Evolutionary conservation across 352 stramenopile genomes (phyloP), one percentile per base, ranked within the genome.

Genomic region (Elongisporangium prolatum): DNA sequence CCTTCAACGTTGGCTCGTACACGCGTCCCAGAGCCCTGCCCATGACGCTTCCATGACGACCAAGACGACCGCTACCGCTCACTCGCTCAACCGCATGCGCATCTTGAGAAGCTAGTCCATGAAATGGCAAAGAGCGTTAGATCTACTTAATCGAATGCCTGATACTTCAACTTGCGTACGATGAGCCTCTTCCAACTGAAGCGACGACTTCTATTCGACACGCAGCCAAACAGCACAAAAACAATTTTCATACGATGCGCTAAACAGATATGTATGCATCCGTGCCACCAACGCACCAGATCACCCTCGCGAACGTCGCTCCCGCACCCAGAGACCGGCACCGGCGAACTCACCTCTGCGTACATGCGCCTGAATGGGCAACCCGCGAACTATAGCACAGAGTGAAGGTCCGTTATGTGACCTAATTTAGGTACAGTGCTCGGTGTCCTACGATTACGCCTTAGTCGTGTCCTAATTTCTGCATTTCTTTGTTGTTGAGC

Each of bases 1-100:
- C 75, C 53, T 77, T 69, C 0, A 84, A 55, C 37, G 73, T 81
- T 20, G 77, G 77, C 17, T 73, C 64, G 60, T 88, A 88, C 48
- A 74, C 64, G 14, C 63, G 67, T 5, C 61, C 73, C 9, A 80
- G 51, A 0, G 74, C 80, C 9, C 14, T 40, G 7, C 63, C 60
- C 9, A 54, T 28, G 28, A 58, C 56, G 20, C 71, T 67, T 37
- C 44, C 63, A 3, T 63, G 60, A 5, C 51, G 52, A 5, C 69
- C 57, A 1, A 52, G 60, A 49, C 59, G 65, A 52, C 63, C 65
- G 24, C 52, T 54, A 63, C 60, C 67, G 34, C 69, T 77, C 28
- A 40, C 2, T 40, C 28, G 28, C 28, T 13, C 28, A 6, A 40
- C 5, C 28, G 14, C 28, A 40, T 2, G 28, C 28, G 28, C 28